phyloP scores from a whole-genome alignment of 1,284 basidiomycete genomes.

The Serendipita sp. region DNA sequence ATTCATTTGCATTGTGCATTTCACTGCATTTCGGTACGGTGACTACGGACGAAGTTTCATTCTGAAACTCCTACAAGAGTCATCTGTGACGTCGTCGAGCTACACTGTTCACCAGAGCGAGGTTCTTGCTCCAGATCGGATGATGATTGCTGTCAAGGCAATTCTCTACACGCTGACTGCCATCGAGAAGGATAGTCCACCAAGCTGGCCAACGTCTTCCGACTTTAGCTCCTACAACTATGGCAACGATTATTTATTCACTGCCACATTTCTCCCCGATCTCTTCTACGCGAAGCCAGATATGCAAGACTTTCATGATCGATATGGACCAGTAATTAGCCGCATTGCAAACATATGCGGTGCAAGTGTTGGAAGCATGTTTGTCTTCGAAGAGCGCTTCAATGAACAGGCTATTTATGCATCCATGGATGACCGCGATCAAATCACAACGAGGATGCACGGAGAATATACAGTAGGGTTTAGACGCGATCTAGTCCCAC shows the following conservation, averaged over 20 bases:
- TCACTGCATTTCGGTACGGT: constrained; percentile 70
- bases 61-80: constrained; percentile 64
- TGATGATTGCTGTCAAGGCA: constrained; percentile 65
- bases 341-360: constrained; percentile 52
- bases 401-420: constrained; percentile 43
- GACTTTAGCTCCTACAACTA: constrained; percentile 53
- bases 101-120: constrained; percentile 28
- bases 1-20: constrained; percentile 71
- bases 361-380: constrained; percentile 60
- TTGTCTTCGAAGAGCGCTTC: constrained; percentile 77
- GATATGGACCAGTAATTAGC: constrained; percentile 46
- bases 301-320: constrained; percentile 65
- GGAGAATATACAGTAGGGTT: constrained; percentile 61
- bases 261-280: constrained; percentile 46
- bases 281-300: constrained; percentile 45
- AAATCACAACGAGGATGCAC: constrained; percentile 50
- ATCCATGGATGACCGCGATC: constrained; percentile 55
- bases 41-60: constrained; percentile 79
- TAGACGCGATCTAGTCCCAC: constrained; percentile 43
- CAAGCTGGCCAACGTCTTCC: constrained; percentile 60
- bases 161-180: constrained; percentile 58
- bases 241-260: constrained; percentile 54
- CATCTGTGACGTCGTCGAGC: constrained; percentile 29
- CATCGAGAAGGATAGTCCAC: constrained; percentile 57
- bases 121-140: constrained; percentile 54